phyloP scores from a whole-genome alignment of 169 alveolate genomes.

The Cryptosporidium baileyi region DNA sequence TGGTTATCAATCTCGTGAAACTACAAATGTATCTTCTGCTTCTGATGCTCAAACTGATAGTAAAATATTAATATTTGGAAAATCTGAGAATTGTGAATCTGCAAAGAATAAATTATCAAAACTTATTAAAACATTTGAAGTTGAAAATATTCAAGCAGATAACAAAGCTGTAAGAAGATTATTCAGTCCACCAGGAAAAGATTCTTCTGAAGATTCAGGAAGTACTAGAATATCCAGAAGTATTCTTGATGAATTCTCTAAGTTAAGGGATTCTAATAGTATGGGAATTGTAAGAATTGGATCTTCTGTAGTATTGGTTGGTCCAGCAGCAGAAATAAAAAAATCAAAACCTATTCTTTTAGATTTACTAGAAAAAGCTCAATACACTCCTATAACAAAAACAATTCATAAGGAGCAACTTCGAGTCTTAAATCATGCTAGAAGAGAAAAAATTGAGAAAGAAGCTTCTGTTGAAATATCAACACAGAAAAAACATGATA shows the following conservation, averaged over 20 bases:
- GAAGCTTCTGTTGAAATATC: constrained; percentile 42
- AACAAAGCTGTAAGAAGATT: constrained; percentile 38
- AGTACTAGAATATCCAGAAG: constrained; percentile 30
- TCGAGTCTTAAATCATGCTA: constrained; percentile 39
- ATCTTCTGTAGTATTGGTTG: constrained; percentile 63
- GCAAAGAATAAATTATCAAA: constrained; percentile 28
- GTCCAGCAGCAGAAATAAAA: constrained; percentile 39
- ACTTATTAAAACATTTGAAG: constrained; percentile 18
- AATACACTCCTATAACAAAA: constrained; percentile 10
- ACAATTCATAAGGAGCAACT: constrained; percentile 61
- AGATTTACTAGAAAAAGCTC: constrained; percentile 42
- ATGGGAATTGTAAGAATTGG: constrained; percentile 68
- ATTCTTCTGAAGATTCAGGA: constrained; percentile 36
- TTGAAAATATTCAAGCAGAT: constrained; percentile 54
- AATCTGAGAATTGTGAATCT: constrained; percentile 36
- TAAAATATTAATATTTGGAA: constrained; percentile 65
- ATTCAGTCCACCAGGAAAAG: constrained; percentile 64
- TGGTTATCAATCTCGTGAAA: constrained; percentile 46
- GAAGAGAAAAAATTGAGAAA: constrained; percentile 42
- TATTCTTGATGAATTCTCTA: constrained; percentile 50
- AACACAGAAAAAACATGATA: constrained; percentile 36
- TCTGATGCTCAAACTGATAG: constrained; percentile 62
- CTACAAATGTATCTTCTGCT: neutral
- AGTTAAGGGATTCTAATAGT: constrained; percentile 41
- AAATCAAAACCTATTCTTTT: constrained; percentile 21